Conservation (phyloP, 352 stramenopile species). For the Pythium monospermum region DNA sequence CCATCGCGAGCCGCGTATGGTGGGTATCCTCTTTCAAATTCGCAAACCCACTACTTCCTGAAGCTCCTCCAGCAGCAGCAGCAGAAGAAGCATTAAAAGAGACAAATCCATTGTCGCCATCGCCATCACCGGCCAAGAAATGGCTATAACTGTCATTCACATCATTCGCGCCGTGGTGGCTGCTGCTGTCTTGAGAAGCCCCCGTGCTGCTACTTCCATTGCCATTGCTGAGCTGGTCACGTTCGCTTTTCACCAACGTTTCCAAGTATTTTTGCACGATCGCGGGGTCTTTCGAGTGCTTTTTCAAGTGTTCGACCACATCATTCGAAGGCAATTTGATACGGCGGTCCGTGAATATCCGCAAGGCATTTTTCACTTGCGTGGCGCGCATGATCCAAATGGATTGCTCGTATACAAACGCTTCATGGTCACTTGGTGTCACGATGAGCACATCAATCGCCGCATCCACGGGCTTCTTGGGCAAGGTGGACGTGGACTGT, state of each 20-base stretch:
- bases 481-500: constrained; percentile 75
- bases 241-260: constrained; percentile 59
- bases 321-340: constrained; percentile 69
- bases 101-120: constrained; percentile 42
- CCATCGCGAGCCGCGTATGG: constrained; percentile 77
- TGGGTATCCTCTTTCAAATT: constrained; percentile 52
- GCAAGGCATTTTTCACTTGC: constrained; percentile 65
- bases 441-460: constrained; percentile 85
- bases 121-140: constrained; percentile 65
- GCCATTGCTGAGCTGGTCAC: constrained; percentile 22
- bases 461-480: constrained; percentile 85
- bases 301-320: constrained; percentile 68
- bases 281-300: constrained; percentile 63
- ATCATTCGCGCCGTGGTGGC: constrained; percentile 9
- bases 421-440: constrained; percentile 66
- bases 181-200: constrained; percentile 14
- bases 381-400: constrained; percentile 82
- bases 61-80: too few species aligned
- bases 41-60: constrained; percentile 7
- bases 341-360: constrained; percentile 78
- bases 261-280: constrained; percentile 83
- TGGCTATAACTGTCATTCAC: constrained; percentile 83
- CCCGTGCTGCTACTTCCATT: constrained; percentile 8
- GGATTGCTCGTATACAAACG: constrained; percentile 86
- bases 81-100: too few species aligned